Base-by-base conservation (phyloP, 805 yeast species). In the Kluyveromyces wickerhamii region DNA sequence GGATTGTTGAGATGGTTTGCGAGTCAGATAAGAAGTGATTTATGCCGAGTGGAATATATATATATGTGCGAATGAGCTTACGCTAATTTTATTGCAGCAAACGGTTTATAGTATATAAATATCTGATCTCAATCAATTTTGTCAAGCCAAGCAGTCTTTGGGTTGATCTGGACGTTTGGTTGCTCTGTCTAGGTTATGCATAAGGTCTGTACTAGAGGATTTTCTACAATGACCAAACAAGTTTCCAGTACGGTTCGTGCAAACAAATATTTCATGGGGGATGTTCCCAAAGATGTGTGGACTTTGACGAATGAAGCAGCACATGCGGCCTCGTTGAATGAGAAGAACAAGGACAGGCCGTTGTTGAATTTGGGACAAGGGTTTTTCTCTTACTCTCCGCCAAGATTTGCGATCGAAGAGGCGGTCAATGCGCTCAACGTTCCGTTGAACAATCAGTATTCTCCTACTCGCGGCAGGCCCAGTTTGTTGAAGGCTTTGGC, bases 321-420 rank as follows among this genome's bases (percentile, higher is more conserved):
- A 0, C 94, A 94, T 3, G 74, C 74, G 4, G 87, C 94, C 10
- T 79, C 77, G 42, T 51, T 46, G 7, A 54, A 57, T 36, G 47
- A 55, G 3, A 62, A 62, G 26, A 77, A 75, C 29, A 57, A 73
- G 23, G 87, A 86, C n/a, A 69, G 80, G 48, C 82, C 85, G 35
- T 76, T 89, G 37, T 79, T 80, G 41, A 92, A 92, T 50, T 70
- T 92, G 38, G 98, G 98, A 21, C 98, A 92, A 59, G 98, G 98
- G 2, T 92, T 92, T 62, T 92, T 92, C 66, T 86, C 96, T 2
- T 92, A 89, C 57, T 73, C 88, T 20, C 98, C 98, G 3, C 98
- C 98, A 1, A 72, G 77, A n/a, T 92, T 92, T 60, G 96, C 94
- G 11, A 67, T 82, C 39, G 70, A 76, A 8, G 94, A 95, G 5